Evolutionary conservation across 2,329 filamentous ascomycete species (phyloP).

Genomic region (Thermomyces lanuginosus): DNA sequence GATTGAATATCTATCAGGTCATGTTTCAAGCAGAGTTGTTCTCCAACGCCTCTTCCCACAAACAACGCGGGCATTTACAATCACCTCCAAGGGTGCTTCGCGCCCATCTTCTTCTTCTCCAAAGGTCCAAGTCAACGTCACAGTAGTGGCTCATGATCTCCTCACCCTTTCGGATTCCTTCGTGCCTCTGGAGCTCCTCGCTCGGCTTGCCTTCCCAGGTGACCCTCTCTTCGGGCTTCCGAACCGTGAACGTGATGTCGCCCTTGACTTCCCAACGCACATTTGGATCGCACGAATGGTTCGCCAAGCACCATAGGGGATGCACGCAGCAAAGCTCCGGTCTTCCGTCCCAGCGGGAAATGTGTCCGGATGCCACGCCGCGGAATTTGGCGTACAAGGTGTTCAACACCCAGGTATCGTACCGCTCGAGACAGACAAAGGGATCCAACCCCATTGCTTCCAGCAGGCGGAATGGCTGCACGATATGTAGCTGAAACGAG

Average conservation of each 20-base stretch:
- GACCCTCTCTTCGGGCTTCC: conserved; percentile 19
- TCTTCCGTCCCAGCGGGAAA: conserved; percentile 58
- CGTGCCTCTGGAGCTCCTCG: conserved; percentile 28
- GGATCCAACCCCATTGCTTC: conserved; percentile 48
- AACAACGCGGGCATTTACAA: conserved; percentile 74
- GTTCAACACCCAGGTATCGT: conserved; percentile 53
- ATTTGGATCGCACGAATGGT: conserved; percentile 91
- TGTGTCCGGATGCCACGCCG: conserved; percentile 74
- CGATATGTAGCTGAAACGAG: conserved; percentile 43
- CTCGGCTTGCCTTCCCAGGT: conserved; percentile 19
- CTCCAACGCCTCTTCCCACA: conserved; percentile 41
- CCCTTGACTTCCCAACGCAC: conserved; percentile 81
- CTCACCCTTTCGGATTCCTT: conserved; percentile 57
- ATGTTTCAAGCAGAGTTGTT: no score
- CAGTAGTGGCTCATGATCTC: conserved; percentile 93
- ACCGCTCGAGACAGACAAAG: conserved; percentile 30
- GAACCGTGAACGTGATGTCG: conserved; percentile 24
- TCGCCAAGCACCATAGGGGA: conserved; percentile 89
- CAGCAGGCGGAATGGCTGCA: conserved; percentile 43
- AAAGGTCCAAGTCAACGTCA: conserved; percentile 62
- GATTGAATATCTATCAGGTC: no score
- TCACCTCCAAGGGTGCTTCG: conserved; percentile 70
- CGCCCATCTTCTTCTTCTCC: conserved; percentile 76
- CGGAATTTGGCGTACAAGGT: conserved; percentile 86
- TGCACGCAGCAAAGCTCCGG: conserved; percentile 89